Conservation (phyloP, 2,329 filamentous ascomycete genomes). For the Stachybotrys chartarum region DNA sequence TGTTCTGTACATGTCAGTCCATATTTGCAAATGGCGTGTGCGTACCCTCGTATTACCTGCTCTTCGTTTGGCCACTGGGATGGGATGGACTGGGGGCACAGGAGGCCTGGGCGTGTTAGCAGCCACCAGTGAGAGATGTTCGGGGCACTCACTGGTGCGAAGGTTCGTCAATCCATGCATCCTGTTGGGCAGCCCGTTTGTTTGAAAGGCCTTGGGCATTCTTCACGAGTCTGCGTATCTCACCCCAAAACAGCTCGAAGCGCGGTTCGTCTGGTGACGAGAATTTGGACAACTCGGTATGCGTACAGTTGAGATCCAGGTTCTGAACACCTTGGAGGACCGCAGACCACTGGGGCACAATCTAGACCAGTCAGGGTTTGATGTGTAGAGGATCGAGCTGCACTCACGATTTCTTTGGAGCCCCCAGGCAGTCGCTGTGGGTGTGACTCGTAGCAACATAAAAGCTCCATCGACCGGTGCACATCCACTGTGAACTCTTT, state of each 20-base stretch:
- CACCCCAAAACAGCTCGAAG: conserved; percentile 13
- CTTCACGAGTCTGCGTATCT: conserved; percentile 9
- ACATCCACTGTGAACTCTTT: conserved; percentile 14
- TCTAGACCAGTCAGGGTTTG: conserved; percentile 1
- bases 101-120: neutral
- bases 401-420: conserved; percentile 10
- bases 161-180: neutral
- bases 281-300: conserved; percentile 11
- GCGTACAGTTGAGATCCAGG: conserved; percentile 12
- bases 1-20: neutral
- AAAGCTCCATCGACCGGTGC: conserved; percentile 11
- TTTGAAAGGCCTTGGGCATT: conserved; percentile 2
- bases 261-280: conserved; percentile 8
- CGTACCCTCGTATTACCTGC: neutral
- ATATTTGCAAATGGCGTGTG: rapidly evolving
- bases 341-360: conserved; percentile 13
- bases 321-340: conserved; percentile 12
- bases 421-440: conserved; percentile 9
- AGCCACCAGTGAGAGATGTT: neutral
- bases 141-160: neutral
- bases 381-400: neutral
- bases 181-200: neutral
- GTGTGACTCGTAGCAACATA: conserved; percentile 13
- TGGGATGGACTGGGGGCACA: conserved; percentile 1
- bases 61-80: conserved; percentile 11